A percentile compares a stretch with the other conserved stretches of the same genome.
Evolutionary conservation across 1,284 basidiomycete genomes (phyloP).

Genomic region (Cerrena zonata): DNA sequence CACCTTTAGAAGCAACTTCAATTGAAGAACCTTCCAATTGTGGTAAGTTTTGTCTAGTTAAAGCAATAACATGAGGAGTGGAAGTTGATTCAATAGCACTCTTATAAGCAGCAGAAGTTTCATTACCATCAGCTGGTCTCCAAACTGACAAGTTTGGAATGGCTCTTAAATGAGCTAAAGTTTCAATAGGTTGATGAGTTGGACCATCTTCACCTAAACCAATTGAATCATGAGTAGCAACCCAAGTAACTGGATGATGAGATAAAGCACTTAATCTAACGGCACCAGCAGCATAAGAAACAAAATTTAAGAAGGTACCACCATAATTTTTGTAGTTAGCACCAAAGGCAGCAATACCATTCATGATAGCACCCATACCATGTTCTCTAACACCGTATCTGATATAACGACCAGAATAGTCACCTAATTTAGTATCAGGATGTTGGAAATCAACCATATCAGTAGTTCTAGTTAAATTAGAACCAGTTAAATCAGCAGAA

Average conservation of each 20-base stretch:
- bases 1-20: conserved; percentile 80
- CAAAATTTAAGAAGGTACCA: conserved; percentile 70
- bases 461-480: conserved; percentile 86
- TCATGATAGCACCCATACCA: conserved; percentile 93
- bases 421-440: conserved; percentile 78
- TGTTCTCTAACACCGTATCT: conserved; percentile 97
- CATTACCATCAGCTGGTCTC: conserved; percentile 91
- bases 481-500: conserved; percentile 88
- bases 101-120: conserved; percentile 86
- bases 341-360: conserved; percentile 83
- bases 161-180: conserved; percentile 80
- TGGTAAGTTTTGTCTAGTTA: conserved; percentile 88
- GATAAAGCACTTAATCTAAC: conserved; percentile 87
- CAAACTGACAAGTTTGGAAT: conserved; percentile 87
- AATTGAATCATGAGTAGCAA: conserved; percentile 86
- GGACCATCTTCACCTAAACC: conserved; percentile 94
- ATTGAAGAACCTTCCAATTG: conserved; percentile 86
- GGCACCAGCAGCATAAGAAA: conserved; percentile 89
- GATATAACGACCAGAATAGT: conserved; percentile 84
- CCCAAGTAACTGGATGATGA: conserved; percentile 87
- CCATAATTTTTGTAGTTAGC: conserved; percentile 43
- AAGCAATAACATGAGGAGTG: conserved; percentile 81
- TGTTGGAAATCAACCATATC: conserved; percentile 87
- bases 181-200: conserved; percentile 93
- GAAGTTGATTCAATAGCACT: conserved; percentile 67